Evolutionary conservation across 2,329 filamentous ascomycete genomes (phyloP), one percentile per base, ranked within the genome.

Genomic region (Penicillium aurantiogriseum): DNA sequence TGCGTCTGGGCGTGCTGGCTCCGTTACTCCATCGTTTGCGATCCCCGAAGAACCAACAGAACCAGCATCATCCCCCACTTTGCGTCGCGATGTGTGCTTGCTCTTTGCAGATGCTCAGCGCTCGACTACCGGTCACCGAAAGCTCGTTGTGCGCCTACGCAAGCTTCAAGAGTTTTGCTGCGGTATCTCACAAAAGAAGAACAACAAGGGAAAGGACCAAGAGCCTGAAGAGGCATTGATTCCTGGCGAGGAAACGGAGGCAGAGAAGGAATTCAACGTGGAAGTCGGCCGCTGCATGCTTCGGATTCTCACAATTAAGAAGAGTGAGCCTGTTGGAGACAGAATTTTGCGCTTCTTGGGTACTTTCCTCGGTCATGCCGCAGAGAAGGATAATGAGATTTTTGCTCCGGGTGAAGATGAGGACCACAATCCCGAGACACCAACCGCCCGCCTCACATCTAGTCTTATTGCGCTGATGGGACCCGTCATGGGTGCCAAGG

Each of bases 81-180:
- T 97, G 64, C 89, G 92, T 67, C 83, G 82, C 36, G 88, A 90
- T 70, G 82, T 96, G 51, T 89, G 87, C 71, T 77, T 82, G 54
- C 82, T 91, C 48, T 92, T 92, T 70, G 83, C 83, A 63, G 89
- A 92, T 73, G 92, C 93, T 35, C 94, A 99, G 74, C 88, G 88
- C 67, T 95, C 90, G 1, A 95, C 90, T 0, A 91, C 92, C 1
- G 90, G 90, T 2, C 94, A 99, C 73, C 83, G 93, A 59, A 97
- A 97, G 72, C 83, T 96, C 0, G 88, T 89, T 4, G 89, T 97
- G 59, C 92, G 87, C 49, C 79, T 99, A 59, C 87, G 93, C 62
- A 97, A 96, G 76, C 84, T 96, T 43, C 93, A 97, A 69, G 93
- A 97, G 72, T 82, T 88, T 38, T 96, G 91, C 77, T 84, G 81